Evolutionary conservation across 2,329 filamentous ascomycete genomes (phyloP).

Genomic region (Tolypocladium paradoxum): DNA sequence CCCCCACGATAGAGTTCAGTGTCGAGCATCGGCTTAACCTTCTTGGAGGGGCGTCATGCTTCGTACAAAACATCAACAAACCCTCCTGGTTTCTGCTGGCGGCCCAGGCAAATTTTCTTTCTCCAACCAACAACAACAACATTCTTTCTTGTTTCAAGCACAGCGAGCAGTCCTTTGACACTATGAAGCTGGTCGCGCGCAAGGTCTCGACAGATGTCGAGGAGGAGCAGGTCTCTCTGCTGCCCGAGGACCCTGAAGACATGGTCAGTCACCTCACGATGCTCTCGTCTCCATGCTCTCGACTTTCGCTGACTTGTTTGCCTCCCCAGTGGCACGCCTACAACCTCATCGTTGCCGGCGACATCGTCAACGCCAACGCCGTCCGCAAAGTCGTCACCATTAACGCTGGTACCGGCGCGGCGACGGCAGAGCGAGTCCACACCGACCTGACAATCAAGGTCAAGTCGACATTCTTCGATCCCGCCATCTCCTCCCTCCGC

Average conservation of each 20-base stretch:
- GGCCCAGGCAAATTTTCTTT: background rate
- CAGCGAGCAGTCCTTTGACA: background rate
- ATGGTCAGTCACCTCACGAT: conserved; percentile 24
- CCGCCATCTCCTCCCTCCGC: conserved; percentile 41
- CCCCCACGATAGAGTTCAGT: background rate
- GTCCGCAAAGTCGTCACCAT: conserved; percentile 43
- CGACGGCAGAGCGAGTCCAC: conserved; percentile 39
- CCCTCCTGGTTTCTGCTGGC: background rate
- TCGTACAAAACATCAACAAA: background rate
- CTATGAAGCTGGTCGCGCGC: conserved; percentile 30
- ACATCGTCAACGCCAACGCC: conserved; percentile 43
- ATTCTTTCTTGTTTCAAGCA: background rate
- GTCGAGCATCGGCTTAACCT: background rate
- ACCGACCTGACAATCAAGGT: conserved; percentile 47
- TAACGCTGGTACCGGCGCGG: conserved; percentile 38
- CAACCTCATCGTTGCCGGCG: conserved; percentile 45
- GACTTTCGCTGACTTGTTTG: conserved; percentile 4
- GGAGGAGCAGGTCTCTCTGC: conserved; percentile 29
- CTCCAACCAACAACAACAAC: background rate
- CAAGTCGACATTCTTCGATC: conserved; percentile 48
- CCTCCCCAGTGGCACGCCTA: conserved; percentile 44
- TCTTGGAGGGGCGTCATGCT: background rate
- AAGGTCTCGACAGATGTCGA: conserved; percentile 25
- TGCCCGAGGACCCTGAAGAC: conserved; percentile 35
- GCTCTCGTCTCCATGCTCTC: too few species aligned